Conservation (phyloP, 257 asterid genomes). For the Solanum tarapatanum region DNA sequence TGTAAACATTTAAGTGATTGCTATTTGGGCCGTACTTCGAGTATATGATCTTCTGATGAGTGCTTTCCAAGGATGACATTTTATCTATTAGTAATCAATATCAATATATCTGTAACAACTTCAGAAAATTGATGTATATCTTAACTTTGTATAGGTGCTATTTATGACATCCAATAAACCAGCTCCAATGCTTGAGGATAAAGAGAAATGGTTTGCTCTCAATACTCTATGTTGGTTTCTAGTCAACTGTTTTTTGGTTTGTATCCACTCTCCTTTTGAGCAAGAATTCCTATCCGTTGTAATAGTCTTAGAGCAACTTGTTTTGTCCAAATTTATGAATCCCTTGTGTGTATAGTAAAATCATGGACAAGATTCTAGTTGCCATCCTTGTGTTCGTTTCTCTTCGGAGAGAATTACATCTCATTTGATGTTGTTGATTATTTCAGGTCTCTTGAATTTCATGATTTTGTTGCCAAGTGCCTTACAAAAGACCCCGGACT, state of each 20-base stretch:
- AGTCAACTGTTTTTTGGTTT: neutral
- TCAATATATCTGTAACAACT: neutral
- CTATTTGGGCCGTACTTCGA: no score
- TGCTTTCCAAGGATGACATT: no score
- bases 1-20: no score
- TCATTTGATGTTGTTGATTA: neutral
- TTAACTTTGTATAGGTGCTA: slow-evolving; percentile 39
- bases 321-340: neutral
- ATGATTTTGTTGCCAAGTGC: slow-evolving; percentile 89
- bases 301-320: neutral
- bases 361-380: neutral
- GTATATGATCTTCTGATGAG: no score
- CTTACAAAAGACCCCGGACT: slow-evolving; percentile 90
- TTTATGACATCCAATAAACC: slow-evolving; percentile 94
- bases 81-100: no score
- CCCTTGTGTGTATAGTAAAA: neutral
- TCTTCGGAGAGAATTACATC: neutral
- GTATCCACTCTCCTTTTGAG: neutral
- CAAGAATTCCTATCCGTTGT: neutral
- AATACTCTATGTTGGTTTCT: slow-evolving; percentile 4
- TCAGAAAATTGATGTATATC: slow-evolving; percentile 16
- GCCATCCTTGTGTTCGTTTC: neutral
- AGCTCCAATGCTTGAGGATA: slow-evolving; percentile 99
- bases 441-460: slow-evolving; percentile 91
- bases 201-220: slow-evolving; percentile 79